These are phyloP conservation scores for Pythium dissimile DNA, from an alignment of 352 stramenopile genomes.

Conservation along the genomic window DNA sequence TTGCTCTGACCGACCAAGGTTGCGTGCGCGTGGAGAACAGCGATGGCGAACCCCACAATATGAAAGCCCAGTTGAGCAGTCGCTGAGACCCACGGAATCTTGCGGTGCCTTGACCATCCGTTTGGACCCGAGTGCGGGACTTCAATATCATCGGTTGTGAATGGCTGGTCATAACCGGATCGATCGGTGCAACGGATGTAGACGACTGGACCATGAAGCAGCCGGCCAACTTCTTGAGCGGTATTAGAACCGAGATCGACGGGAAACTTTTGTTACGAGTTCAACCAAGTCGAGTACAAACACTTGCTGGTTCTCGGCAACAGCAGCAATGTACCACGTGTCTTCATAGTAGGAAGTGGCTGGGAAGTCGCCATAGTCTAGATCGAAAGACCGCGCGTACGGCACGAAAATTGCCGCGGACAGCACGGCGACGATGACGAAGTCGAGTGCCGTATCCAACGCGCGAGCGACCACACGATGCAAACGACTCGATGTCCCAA, in stretches of 20 bases:
- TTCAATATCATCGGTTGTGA: background rate
- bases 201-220: background rate
- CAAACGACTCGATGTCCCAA: background rate
- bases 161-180: no score
- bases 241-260: constrained; percentile 1
- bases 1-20: background rate
- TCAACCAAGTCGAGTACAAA: constrained; percentile 11
- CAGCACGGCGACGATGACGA: background rate
- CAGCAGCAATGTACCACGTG: constrained; percentile 10
- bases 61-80: background rate
- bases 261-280: constrained; percentile 12
- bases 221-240: background rate
- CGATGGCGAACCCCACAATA: constrained; percentile 3
- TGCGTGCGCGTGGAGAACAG: constrained; percentile 1
- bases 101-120: no score
- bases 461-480: constrained; percentile 1
- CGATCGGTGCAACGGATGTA: background rate
- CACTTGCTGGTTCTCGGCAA: constrained; percentile 22
- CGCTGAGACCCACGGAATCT: background rate
- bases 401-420: constrained; percentile 10
- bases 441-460: constrained; percentile 6
- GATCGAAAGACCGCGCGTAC: constrained; percentile 8
- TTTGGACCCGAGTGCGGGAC: background rate
- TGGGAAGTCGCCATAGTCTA: background rate
- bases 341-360: background rate